Evolutionary conservation across 1,284 basidiomycete species (phyloP).

Genomic region (Ceratobasidium sp.): DNA sequence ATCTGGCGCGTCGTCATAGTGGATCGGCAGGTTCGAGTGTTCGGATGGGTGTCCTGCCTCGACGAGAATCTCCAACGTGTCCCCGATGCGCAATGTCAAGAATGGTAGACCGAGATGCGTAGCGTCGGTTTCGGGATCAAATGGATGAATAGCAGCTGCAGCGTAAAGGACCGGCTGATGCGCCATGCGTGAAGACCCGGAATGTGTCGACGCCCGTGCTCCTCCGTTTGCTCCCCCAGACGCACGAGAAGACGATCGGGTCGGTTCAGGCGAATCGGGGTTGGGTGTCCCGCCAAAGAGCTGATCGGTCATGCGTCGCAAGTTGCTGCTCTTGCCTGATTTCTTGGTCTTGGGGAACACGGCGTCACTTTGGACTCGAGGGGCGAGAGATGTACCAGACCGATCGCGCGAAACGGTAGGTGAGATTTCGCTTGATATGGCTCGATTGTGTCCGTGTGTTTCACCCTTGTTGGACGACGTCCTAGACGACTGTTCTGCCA

Average conservation of each 20-base stretch:
- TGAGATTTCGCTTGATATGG: constrained; percentile 6
- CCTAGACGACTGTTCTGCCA: not conserved
- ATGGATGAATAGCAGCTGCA: constrained; percentile 70
- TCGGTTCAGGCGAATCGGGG: not conserved
- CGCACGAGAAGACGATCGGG: not conserved
- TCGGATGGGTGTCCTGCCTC: constrained; percentile 78
- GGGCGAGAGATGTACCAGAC: not conserved
- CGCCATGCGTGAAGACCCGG: not conserved
- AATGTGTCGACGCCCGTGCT: not conserved
- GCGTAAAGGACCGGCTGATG: constrained; percentile 59
- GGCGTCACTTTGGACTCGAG: constrained; percentile 12
- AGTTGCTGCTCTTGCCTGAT: constrained; percentile 15
- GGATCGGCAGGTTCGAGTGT: constrained; percentile 71
- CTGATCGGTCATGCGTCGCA: constrained; percentile 19
- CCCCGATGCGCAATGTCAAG: constrained; percentile 66
- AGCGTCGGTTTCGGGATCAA: constrained; percentile 65
- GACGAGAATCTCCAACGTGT: constrained; percentile 69
- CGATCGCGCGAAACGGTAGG: not conserved
- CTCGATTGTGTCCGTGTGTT: not conserved
- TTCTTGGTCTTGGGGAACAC: constrained; percentile 10
- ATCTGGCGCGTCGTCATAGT: constrained; percentile 72
- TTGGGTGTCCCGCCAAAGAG: constrained; percentile 31
- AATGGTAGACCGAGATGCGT: constrained; percentile 70
- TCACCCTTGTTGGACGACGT: constrained; percentile 9
- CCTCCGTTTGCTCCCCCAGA: not conserved